phyloP scores from a whole-genome alignment of 2,329 filamentous ascomycete species.

The Pleoardoris graminearum region DNA sequence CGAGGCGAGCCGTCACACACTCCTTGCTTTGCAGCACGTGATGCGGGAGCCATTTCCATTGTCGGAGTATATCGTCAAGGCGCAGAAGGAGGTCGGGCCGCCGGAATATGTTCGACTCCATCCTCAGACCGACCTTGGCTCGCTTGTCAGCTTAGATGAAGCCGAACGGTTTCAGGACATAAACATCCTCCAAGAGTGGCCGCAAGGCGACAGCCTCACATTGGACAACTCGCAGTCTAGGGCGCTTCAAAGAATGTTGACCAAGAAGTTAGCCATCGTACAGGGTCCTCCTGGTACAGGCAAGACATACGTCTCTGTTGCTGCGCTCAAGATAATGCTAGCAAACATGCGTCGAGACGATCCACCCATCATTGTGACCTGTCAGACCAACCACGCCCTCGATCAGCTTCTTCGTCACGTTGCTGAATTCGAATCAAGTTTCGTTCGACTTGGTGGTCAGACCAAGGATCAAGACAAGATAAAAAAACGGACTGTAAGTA shows the following conservation, averaged over 20 bases:
- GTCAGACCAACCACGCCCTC: slow-evolving; percentile 88
- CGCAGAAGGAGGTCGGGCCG: slow-evolving; percentile 50
- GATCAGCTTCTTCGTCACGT: slow-evolving; percentile 76
- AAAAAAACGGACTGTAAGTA: slow-evolving; percentile 62
- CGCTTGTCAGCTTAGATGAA: slow-evolving; percentile 46
- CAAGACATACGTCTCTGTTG: slow-evolving; percentile 81
- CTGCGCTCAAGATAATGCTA: slow-evolving; percentile 68
- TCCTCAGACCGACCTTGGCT: slow-evolving; percentile 56
- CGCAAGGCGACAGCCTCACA: slow-evolving; percentile 47
- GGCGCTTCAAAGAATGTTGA: slow-evolving; percentile 71
- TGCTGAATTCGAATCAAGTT: slow-evolving; percentile 62
- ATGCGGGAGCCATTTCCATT: slow-evolving; percentile 63
- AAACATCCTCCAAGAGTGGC: slow-evolving; percentile 61
- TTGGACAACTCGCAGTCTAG: slow-evolving; percentile 73
- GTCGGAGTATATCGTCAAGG: slow-evolving; percentile 62
- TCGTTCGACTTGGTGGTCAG: slow-evolving; percentile 70
- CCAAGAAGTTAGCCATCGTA: slow-evolving; percentile 71
- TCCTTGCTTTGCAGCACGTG: slow-evolving; percentile 72
- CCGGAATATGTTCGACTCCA: slow-evolving; percentile 58
- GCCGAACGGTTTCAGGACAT: slow-evolving; percentile 50
- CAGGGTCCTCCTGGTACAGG: slow-evolving; percentile 81
- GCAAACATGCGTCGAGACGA: slow-evolving; percentile 59
- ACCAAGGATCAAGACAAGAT: slow-evolving; percentile 67
- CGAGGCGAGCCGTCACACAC: slow-evolving; percentile 73
- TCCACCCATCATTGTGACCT: slow-evolving; percentile 75